phyloP scores from a whole-genome alignment of 1,284 basidiomycete genomes.

The Ceratobasidium sp. region DNA sequence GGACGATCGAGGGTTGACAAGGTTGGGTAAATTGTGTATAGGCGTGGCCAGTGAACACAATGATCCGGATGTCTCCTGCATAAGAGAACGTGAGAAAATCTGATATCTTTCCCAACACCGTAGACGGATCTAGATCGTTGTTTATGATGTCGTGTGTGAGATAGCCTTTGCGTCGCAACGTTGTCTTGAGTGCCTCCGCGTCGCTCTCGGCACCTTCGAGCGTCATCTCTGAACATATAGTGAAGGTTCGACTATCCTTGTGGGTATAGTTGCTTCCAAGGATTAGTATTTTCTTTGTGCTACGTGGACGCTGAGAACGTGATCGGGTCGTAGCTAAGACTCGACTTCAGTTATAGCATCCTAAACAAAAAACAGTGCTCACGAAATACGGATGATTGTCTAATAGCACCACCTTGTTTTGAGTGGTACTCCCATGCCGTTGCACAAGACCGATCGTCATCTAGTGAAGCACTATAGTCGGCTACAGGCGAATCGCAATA shows the following conservation, averaged over 20 bases:
- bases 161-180: not conserved
- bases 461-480: not conserved
- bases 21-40: too few relatives aligned
- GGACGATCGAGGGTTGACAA: not conserved
- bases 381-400: not conserved
- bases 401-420: not conserved
- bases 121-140: not conserved
- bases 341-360: not conserved
- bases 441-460: not conserved
- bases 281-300: conserved; percentile 13
- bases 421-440: not conserved
- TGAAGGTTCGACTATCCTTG: not conserved
- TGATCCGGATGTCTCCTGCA: conserved; percentile 22
- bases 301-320: not conserved
- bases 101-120: not conserved
- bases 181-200: conserved; percentile 6
- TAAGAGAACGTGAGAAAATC: conserved; percentile 1
- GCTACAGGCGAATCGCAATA: not conserved
- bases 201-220: not conserved
- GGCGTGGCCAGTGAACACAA: conserved; percentile 30
- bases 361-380: not conserved
- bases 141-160: not conserved
- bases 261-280: conserved; percentile 24
- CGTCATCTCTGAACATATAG: not conserved
- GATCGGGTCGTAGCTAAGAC: not conserved